Percentiles rank a stretch among this genome's conserved stretches.
phyloP scores from a whole-genome alignment of 192 early-diverging fungal species.

The Rhizoclosmatium sp. region DNA sequence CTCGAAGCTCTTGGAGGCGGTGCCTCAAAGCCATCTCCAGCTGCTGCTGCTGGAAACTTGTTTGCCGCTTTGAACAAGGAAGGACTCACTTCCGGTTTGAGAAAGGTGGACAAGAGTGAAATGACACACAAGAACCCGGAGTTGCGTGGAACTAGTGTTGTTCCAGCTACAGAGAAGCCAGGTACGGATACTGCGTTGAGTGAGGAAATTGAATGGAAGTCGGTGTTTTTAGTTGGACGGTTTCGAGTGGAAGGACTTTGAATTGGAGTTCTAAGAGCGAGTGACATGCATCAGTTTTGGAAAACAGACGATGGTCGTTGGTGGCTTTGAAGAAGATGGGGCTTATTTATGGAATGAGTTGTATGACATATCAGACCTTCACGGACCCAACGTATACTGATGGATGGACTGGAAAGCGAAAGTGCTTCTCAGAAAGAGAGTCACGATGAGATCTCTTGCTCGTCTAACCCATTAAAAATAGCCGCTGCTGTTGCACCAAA shows the following conservation, averaged over 20 bases:
- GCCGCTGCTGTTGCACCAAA: slow-evolving; percentile 63
- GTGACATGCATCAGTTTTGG: too few species aligned
- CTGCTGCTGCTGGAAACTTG: slow-evolving; percentile 59
- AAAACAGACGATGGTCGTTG: too few species aligned
- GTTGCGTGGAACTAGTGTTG: slow-evolving; percentile 72
- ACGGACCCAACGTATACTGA: too few species aligned
- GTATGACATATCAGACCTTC: too few species aligned
- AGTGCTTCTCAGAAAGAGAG: too few species aligned
- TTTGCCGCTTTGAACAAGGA: slow-evolving; percentile 91
- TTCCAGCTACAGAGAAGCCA: slow-evolving; percentile 42
- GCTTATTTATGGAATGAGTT: too few species aligned
- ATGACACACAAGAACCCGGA: slow-evolving; percentile 99
- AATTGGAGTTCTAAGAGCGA: too few species aligned
- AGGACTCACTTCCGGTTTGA: slow-evolving; percentile 66
- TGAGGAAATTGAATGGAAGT: not conserved
- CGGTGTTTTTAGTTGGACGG: too few species aligned
- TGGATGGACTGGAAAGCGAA: too few species aligned
- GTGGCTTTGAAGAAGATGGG: too few species aligned
- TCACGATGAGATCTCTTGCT: not conserved
- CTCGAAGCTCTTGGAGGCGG: not conserved
- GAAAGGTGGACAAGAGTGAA: slow-evolving; percentile 92
- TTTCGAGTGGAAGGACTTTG: too few species aligned
- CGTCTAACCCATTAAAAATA: slow-evolving; percentile 27
- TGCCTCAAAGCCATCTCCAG: slow-evolving; percentile 18
- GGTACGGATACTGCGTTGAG: not conserved